These are phyloP conservation scores for Gracilaria gracilis DNA, from an alignment of 23 red algal species.

Conservation along the genomic window DNA sequence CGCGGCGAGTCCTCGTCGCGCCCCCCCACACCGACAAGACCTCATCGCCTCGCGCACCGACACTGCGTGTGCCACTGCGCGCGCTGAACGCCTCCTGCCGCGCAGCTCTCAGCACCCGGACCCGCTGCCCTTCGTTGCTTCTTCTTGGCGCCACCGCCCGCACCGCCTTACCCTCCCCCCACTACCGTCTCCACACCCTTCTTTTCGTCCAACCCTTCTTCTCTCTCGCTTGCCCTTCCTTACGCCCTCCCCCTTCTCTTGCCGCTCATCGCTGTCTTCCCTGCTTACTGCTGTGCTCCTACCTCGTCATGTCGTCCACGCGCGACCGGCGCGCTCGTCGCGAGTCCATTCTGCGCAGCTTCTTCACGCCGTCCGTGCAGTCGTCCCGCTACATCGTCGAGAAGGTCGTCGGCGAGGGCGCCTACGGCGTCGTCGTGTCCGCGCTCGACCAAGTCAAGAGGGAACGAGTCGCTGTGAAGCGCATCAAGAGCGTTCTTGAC, in stretches of 20 bases:
- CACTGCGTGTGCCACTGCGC: constrained; percentile 7
- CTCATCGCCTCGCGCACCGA: constrained; percentile 41
- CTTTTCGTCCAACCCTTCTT: neutral
- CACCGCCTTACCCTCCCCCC: constrained; percentile 6
- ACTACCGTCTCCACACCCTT: constrained; percentile 1
- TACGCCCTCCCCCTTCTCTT: neutral
- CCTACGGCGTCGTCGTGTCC: constrained; percentile 92
- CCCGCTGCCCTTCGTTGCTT: neutral
- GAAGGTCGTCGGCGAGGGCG: constrained; percentile 90
- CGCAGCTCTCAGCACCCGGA: neutral
- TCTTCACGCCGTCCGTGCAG: constrained; percentile 71
- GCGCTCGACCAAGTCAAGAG: constrained; percentile 84
- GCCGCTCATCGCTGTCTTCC: neutral
- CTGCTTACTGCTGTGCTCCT: neutral
- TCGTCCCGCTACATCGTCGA: constrained; percentile 64
- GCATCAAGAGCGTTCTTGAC: constrained; percentile 87
- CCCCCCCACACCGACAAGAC: constrained; percentile 3
- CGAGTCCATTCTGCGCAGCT: constrained; percentile 56
- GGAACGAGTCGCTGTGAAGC: constrained; percentile 94
- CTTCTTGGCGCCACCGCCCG: neutral
- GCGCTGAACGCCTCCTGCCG: neutral
- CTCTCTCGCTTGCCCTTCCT: neutral
- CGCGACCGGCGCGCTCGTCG: constrained; percentile 68
- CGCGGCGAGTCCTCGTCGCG: constrained; percentile 15
- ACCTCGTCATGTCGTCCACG: constrained; percentile 34